phyloP scores from a whole-genome alignment of 768 basidiomycete genomes.

The Termitomyces sp. region DNA sequence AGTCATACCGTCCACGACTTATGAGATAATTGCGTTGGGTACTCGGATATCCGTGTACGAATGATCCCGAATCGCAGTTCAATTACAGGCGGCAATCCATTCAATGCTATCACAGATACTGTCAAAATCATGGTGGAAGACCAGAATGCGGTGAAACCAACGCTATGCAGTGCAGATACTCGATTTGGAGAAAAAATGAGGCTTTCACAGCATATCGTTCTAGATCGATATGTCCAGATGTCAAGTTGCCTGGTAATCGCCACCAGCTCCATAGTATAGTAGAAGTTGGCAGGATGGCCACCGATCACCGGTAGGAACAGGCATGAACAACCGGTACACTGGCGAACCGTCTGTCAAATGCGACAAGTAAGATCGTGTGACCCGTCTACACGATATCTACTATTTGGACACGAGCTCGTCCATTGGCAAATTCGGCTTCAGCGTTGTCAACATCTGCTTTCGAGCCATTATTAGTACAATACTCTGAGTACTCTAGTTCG shows the following conservation, averaged over 20 bases:
- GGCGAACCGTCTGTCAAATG: too few species aligned
- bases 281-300: not conserved
- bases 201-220: not conserved
- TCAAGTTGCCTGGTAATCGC: not conserved
- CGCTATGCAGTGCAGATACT: not conserved
- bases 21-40: not conserved
- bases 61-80: not conserved
- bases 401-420: not conserved
- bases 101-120: too few species aligned
- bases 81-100: too few species aligned
- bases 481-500: not conserved
- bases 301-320: not conserved
- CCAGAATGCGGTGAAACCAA: not conserved
- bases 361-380: not conserved
- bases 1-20: not conserved
- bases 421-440: not conserved
- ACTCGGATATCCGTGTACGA: not conserved
- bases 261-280: not conserved
- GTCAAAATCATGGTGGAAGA: not conserved
- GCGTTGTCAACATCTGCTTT: not conserved
- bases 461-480: not conserved
- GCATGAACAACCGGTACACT: not conserved
- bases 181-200: not conserved
- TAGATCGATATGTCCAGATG: not conserved
- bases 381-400: not conserved